These are phyloP conservation scores for Kwoniella shivajii DNA, from an alignment of 1,284 basidiomycete genomes.

Conservation along the genomic window DNA sequence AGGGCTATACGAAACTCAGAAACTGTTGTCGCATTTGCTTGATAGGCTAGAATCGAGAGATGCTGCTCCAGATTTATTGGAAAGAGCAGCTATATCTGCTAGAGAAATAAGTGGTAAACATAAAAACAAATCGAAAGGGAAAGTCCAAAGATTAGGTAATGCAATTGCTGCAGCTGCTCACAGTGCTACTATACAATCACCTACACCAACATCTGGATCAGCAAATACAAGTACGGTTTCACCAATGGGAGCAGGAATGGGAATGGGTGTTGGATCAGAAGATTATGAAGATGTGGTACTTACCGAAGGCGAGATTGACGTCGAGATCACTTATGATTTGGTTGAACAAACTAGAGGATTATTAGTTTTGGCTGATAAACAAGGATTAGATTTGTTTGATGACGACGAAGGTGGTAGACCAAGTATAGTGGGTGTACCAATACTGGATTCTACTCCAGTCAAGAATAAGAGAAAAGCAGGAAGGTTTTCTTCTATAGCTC, in stretches of 20 bases:
- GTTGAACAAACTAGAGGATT: slow-evolving; percentile 47
- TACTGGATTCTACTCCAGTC: slow-evolving; percentile 13
- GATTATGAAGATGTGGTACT: slow-evolving; percentile 32
- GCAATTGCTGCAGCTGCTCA: slow-evolving; percentile 24
- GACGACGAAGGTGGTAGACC: slow-evolving; percentile 4
- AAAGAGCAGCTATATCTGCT: slow-evolving; percentile 33
- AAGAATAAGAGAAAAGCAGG: slow-evolving; percentile 30
- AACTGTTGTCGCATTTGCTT: slow-evolving; percentile 42
- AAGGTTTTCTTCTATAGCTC: slow-evolving; percentile 32
- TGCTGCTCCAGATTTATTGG: slow-evolving; percentile 38
- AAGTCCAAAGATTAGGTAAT: slow-evolving; percentile 28
- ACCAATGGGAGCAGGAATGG: background rate
- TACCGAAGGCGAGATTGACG: slow-evolving; percentile 38
- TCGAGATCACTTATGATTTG: slow-evolving; percentile 36
- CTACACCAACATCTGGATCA: background rate
- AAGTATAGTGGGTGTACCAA: slow-evolving; percentile 7
- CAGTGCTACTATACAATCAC: background rate
- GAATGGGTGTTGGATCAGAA: slow-evolving; percentile 25
- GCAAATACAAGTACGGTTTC: background rate
- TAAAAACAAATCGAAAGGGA: slow-evolving; percentile 24
- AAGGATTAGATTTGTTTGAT: slow-evolving; percentile 38
- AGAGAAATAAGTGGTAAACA: slow-evolving; percentile 11
- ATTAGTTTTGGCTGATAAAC: slow-evolving; percentile 36
- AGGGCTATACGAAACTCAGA: slow-evolving; percentile 47
- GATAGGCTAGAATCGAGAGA: slow-evolving; percentile 40